phyloP scores from a whole-genome alignment of 1,284 basidiomycete genomes.

The Cryptococcus sp. region DNA sequence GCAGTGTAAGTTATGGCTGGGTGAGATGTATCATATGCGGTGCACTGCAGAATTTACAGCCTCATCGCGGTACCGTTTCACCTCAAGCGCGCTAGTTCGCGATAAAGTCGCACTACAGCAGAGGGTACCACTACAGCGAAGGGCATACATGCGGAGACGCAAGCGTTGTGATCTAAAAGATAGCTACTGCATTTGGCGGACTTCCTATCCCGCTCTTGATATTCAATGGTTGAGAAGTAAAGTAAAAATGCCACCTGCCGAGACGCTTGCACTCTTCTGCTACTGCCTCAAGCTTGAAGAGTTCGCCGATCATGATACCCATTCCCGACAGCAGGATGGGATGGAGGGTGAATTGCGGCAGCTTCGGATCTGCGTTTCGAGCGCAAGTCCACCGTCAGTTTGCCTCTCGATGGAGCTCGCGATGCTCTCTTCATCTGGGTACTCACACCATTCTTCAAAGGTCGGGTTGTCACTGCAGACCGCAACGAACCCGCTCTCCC shows the following conservation, averaged over 20 bases:
- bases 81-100: too few relatives aligned
- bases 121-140: too few relatives aligned
- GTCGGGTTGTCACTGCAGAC: slow-evolving; percentile 23
- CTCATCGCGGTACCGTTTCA: too few relatives aligned
- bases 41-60: too few relatives aligned
- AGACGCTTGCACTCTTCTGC: slow-evolving; percentile 14
- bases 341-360: slow-evolving; percentile 10
- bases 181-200: slow-evolving; percentile 22
- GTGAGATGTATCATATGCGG: too few relatives aligned
- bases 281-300: slow-evolving; percentile 15
- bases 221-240: slow-evolving; percentile 18
- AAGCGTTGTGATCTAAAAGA: slow-evolving; percentile 8
- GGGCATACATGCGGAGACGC: not conserved
- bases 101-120: too few relatives aligned
- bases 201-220: slow-evolving; percentile 23
- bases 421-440: not conserved
- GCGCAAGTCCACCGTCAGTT: not conserved
- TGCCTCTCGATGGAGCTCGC: not conserved
- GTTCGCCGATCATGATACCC: slow-evolving; percentile 27
- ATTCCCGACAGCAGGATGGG: slow-evolving; percentile 20
- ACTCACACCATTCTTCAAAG: slow-evolving; percentile 25
- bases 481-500: slow-evolving; percentile 23
- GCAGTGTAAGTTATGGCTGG: too few relatives aligned
- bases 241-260: slow-evolving; percentile 21
- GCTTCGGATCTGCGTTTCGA: not conserved